Percentiles rank a stretch among this genome's conserved stretches.
These are phyloP conservation scores for Sarocladium oryzae DNA, from an alignment of 2,329 filamentous ascomycete genomes.

Conservation along the genomic window DNA sequence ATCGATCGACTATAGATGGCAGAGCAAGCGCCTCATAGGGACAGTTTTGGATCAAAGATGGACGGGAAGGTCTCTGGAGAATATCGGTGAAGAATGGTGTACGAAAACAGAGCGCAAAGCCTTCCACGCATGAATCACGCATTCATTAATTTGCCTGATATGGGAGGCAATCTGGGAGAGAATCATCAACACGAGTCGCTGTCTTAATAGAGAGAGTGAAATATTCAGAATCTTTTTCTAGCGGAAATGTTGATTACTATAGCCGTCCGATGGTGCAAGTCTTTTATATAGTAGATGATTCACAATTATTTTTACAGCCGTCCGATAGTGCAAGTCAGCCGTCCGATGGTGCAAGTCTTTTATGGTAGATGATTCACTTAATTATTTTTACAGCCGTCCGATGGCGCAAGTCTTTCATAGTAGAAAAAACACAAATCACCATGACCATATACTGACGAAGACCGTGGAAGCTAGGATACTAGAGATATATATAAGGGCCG, in stretches of 20 bases:
- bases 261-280: background rate
- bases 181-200: background rate
- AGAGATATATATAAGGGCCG: background rate
- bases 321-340: background rate
- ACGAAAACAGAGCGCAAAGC: too few species aligned
- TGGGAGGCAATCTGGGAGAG: too few species aligned
- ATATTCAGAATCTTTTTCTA: background rate
- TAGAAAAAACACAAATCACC: background rate
- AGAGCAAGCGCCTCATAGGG: too few species aligned
- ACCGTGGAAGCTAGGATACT: background rate
- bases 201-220: background rate
- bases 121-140: too few species aligned
- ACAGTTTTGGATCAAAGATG: too few species aligned
- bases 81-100: too few species aligned
- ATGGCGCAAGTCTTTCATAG: background rate
- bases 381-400: background rate
- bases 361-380: background rate
- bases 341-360: background rate
- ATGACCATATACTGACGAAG: background rate
- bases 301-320: background rate
- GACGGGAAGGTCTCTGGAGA: too few species aligned
- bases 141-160: too few species aligned
- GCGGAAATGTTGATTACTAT: background rate
- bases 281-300: background rate
- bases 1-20: slow-evolving; percentile 12